Conservation (phyloP, 148 eudicot species). For the Euryodendron excelsum region DNA sequence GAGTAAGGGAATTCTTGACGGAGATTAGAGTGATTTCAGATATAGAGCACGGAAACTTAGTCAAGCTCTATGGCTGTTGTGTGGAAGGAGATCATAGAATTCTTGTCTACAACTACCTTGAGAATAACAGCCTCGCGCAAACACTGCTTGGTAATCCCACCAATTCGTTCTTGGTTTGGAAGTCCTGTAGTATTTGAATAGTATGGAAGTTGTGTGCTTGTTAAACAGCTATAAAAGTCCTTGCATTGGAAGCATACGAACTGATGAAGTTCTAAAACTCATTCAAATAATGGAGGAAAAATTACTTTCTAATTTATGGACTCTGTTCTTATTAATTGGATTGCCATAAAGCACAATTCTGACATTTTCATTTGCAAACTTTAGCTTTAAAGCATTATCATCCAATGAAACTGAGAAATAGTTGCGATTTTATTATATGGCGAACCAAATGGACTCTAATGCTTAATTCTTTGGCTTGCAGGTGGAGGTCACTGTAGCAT, state of each 20-base stretch:
- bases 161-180: constrained; percentile 5
- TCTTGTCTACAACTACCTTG: constrained; percentile 50
- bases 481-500: constrained; percentile 25
- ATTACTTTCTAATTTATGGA: neutral
- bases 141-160: constrained; percentile 44
- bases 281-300: neutral
- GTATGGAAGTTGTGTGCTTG: neutral
- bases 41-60: constrained; percentile 45
- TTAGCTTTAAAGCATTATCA: neutral
- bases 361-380: neutral
- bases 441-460: neutral
- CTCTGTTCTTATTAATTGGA: neutral
- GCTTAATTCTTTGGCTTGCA: constrained; percentile 11
- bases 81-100: constrained; percentile 48
- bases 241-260: neutral
- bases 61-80: constrained; percentile 51
- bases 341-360: neutral
- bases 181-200: neutral
- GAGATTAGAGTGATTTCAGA: constrained; percentile 44
- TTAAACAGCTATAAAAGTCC: neutral
- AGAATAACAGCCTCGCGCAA: constrained; percentile 48
- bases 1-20: constrained; percentile 49
- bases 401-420: neutral
- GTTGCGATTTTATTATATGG: too few relatives aligned
- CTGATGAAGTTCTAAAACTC: neutral